These are phyloP conservation scores for Scortechinia acanthostroma DNA, from an alignment of 2,329 filamentous ascomycete genomes.

Conservation along the genomic window DNA sequence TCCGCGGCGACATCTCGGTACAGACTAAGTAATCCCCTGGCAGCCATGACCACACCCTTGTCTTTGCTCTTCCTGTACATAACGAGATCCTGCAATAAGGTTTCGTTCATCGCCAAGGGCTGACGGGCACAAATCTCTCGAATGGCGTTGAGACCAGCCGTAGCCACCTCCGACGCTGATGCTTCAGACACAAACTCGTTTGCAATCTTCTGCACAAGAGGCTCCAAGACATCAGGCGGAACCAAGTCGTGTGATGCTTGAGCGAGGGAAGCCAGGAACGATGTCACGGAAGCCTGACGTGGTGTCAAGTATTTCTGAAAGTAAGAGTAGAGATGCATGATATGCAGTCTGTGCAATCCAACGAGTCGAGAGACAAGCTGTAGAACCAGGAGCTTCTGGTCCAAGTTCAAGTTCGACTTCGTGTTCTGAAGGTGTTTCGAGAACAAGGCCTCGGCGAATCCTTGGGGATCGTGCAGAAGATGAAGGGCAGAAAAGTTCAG, in stretches of 20 bases:
- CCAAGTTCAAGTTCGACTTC: constrained; percentile 77
- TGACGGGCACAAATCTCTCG: constrained; percentile 88
- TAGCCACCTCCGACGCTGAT: constrained; percentile 80
- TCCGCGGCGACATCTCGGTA: constrained; percentile 89
- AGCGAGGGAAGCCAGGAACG: constrained; percentile 84
- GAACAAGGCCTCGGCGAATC: constrained; percentile 84
- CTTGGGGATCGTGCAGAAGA: constrained; percentile 86
- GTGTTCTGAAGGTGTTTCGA: constrained; percentile 82
- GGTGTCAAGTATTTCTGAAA: constrained; percentile 89
- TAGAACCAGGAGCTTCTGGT: constrained; percentile 82
- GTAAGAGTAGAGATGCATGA: constrained; percentile 90
- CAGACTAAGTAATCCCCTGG: constrained; percentile 80
- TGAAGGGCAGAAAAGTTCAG: constrained; percentile 96
- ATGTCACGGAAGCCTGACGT: constrained; percentile 81
- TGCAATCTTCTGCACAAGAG: constrained; percentile 86
- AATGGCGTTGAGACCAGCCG: constrained; percentile 88
- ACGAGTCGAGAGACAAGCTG: constrained; percentile 87
- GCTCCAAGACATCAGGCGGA: constrained; percentile 85
- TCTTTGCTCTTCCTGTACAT: constrained; percentile 96
- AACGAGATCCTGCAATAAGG: constrained; percentile 88
- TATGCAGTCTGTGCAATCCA: constrained; percentile 83
- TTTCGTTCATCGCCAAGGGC: constrained; percentile 92
- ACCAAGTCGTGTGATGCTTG: constrained; percentile 88
- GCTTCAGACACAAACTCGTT: constrained; percentile 98
- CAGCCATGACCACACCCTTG: constrained; percentile 98